Conservation (phyloP, 176 grass and related monocot genomes). For the Poa pratensis region DNA sequence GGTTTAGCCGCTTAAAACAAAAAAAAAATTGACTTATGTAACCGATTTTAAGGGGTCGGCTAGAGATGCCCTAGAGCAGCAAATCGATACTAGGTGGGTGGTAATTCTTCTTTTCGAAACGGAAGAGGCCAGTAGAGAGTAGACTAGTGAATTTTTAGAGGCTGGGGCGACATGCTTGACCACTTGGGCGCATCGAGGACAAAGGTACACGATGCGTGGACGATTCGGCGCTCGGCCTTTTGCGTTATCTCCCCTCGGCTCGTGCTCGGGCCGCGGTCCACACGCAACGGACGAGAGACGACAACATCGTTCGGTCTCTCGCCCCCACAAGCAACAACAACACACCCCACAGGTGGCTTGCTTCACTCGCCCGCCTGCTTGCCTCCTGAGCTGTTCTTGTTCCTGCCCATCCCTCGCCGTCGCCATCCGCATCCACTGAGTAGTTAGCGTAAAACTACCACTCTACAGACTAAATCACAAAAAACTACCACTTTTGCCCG, state of each 20-base stretch:
- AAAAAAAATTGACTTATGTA: too few species aligned
- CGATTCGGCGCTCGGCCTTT: background rate
- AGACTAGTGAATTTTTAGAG: too few species aligned
- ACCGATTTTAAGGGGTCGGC: too few species aligned
- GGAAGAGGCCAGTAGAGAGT: background rate
- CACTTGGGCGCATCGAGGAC: background rate
- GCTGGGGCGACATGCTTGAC: too few species aligned
- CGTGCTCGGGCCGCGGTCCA: background rate
- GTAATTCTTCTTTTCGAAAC: too few species aligned
- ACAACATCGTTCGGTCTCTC: background rate
- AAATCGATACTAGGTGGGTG: too few species aligned
- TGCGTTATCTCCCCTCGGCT: background rate
- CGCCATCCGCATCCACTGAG: background rate
- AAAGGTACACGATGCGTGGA: background rate
- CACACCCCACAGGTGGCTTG: background rate
- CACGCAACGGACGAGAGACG: background rate
- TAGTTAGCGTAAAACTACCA: too few species aligned
- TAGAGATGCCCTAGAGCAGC: too few species aligned
- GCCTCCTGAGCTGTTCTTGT: background rate
- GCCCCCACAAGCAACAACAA: background rate
- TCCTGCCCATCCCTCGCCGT: background rate
- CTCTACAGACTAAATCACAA: too few species aligned
- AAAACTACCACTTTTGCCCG: too few species aligned
- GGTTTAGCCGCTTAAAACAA: too few species aligned
- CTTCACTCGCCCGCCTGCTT: background rate